Conservation (phyloP, 352 stramenopile species). For the Globisporangium cederbergense region DNA sequence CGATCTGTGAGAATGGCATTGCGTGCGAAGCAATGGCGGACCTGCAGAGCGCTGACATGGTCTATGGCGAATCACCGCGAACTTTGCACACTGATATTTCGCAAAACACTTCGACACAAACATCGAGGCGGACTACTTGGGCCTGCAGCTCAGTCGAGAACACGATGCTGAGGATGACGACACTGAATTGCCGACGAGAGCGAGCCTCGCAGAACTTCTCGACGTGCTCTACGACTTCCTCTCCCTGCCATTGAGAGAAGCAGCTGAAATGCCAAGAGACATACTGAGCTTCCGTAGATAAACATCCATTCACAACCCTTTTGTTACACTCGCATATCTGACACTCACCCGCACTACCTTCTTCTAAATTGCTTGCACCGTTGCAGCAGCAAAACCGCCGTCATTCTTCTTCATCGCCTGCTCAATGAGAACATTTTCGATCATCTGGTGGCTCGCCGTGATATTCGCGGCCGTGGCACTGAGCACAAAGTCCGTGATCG, state of each 20-base stretch:
- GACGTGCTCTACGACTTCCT: not conserved
- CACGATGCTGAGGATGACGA: not conserved
- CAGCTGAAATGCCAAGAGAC: no score
- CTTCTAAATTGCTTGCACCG: not conserved
- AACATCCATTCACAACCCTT: not conserved
- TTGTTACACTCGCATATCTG: not conserved
- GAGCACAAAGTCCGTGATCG: constrained; percentile 42
- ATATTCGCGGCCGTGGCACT: constrained; percentile 33
- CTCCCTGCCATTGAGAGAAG: not conserved
- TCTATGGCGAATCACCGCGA: not conserved
- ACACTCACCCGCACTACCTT: not conserved
- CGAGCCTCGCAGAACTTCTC: not conserved
- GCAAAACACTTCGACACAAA: not conserved
- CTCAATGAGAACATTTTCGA: constrained; percentile 46
- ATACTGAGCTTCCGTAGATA: not conserved
- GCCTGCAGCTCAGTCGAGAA: not conserved
- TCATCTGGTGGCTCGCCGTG: constrained; percentile 43
- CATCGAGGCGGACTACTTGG: not conserved
- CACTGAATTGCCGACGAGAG: not conserved
- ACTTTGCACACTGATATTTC: not conserved
- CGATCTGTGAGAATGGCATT: not conserved
- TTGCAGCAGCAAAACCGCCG: not conserved
- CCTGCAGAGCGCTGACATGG: not conserved
- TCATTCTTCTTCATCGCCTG: constrained; percentile 21
- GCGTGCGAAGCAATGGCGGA: not conserved